Base-by-base conservation (phyloP, 2,329 filamentous ascomycete species). In the Rugonectria rugulosa region DNA sequence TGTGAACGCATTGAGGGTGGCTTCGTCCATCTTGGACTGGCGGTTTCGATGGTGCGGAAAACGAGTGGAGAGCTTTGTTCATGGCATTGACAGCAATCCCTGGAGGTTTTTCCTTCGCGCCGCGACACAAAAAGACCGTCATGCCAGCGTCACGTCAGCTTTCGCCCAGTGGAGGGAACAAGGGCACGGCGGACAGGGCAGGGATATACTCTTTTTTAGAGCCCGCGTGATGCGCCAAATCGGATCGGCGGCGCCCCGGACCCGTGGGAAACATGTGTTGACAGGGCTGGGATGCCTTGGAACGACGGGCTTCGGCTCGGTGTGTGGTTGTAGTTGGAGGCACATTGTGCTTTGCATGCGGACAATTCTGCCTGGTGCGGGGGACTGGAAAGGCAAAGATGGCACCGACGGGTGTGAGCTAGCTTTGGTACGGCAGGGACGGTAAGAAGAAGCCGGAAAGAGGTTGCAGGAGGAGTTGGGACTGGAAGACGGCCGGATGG, bases 121-220 rank as follows among this genome's bases (percentile, higher is more conserved):
- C 31, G 58, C 49, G 49, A 60, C 37, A 34, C 34, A 37, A 32
- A 53, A n/a, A n/a, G n/a, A 50, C 56, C 50, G 64, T 67, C 64
- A 67, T 63, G 56, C 49, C 44, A 56, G 60, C 56, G 57, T 65
- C 65, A 66, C 57, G 46, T 59, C 52, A 66, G 26, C 40, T 43
- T 40, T 45, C n/a, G n/a, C n/a, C n/a, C n/a, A n/a, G n/a, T n/a
- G n/a, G n/a, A n/a, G n/a, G n/a, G n/a, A n/a, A 56, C 31, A 40
- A 32, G 41, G 15, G 51, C 32, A 38, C 43, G 49, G n/a, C 44
- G 45, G 40, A 36, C 15, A n/a, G 32, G 15, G 14, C 32, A 36
- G 32, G 32, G 32, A 19, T 36, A 6, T 27, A 11, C 26, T 17
- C 32, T 6, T 19, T 19, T 17, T 36, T 15, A 17, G 15, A 36